Base-by-base conservation (phyloP, 116 monocot genomes). In the Posidonia oceanica region DNA sequence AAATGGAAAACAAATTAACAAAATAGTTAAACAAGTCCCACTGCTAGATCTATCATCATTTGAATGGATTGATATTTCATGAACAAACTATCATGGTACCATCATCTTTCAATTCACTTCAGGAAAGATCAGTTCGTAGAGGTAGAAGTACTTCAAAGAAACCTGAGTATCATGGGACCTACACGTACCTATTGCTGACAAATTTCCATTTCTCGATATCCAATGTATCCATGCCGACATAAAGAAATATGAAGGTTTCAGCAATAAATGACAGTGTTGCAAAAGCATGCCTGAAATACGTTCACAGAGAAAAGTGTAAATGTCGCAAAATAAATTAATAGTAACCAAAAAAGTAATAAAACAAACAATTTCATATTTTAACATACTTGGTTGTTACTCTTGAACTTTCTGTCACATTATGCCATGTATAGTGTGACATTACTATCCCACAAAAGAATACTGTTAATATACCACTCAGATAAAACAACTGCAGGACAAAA, bases 391-490 rank as follows among this genome's bases (percentile, higher is more conserved):
- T 99, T 48, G 99, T 99, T 61, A 93, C 42, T 86, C 99, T 87
- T 29, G 99, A 93, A 81, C 90, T 93, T 75, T 99, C 99, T 36
- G 99, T 99, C 69, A 99, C 93, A 78, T 99, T 99, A 67, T 99
- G 99, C 99, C 99, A 99, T 16, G 99, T 93, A 69, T 99, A 99
- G 72, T 99, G 99, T 36, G 99, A 99, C 99, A 99, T 99, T 52
- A 99, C 88, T 64, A 99, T 93, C 18, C 99, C 99, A 63, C 93
- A 99, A 74, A 99, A 99, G 83, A 99, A 99, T 21, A 99, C 99
- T 48, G 93, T 99, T 36, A 99, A 86, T 67, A 99, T 99, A 8
- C 93, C 86, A 75, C 99, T 99, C 54, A 93, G 78, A 83, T 99
- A 68, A 59, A 83, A 78, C 72, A 98, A 71, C 98, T 98, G 82